Conservation (phyloP, 768 basidiomycete genomes). For the Boletus barrowsii region DNA sequence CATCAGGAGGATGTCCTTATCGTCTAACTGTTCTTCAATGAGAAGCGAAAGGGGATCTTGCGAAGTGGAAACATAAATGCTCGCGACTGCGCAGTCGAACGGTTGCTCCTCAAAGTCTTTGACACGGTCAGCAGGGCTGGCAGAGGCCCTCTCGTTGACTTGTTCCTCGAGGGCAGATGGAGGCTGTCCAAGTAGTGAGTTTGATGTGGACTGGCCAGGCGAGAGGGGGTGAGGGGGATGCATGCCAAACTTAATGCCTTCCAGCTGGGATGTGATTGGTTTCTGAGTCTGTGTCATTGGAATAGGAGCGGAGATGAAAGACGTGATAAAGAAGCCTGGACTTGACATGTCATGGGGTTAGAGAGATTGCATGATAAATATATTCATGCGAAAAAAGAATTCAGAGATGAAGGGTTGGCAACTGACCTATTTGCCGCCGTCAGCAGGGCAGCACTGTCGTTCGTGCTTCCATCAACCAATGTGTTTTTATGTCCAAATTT, state of each 20-base stretch:
- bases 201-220: conserved; percentile 14
- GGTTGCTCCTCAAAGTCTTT: conserved; percentile 12
- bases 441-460: conserved; percentile 8
- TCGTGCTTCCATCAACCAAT: conserved; percentile 1
- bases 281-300: conserved; percentile 21
- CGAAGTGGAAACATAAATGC: conserved; percentile 30
- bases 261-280: conserved; percentile 18
- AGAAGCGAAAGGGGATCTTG: conserved; percentile 37
- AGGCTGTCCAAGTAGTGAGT: conserved; percentile 26
- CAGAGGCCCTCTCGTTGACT: not conserved
- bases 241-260: conserved; percentile 16
- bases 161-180: conserved; percentile 11
- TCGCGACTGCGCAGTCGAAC: conserved; percentile 33
- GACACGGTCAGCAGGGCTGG: not conserved
- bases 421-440: conserved; percentile 23
- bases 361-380: conserved; percentile 17
- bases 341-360: conserved; percentile 29
- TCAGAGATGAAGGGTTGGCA: conserved; percentile 5
- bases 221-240: conserved; percentile 18
- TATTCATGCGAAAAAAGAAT: conserved; percentile 19
- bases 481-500: conserved; percentile 39
- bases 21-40: conserved; percentile 54
- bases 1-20: conserved; percentile 50
- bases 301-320: conserved; percentile 32
- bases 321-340: conserved; percentile 33